phyloP scores from a whole-genome alignment of 306 rosid species.

The Cucumis hystrix region DNA sequence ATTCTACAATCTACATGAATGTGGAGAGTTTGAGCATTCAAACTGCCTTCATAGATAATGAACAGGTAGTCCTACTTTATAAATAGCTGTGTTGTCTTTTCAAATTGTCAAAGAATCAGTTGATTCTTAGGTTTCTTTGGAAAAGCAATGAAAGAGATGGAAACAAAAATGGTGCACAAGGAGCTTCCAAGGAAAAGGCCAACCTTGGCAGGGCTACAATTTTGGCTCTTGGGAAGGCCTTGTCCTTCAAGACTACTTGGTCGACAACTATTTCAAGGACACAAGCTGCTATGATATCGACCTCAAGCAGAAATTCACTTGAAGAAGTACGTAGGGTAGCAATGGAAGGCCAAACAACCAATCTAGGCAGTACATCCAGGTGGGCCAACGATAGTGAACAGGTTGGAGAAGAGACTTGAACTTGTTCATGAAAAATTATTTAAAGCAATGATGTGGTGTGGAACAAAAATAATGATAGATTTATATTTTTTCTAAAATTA shows the following conservation, averaged over 20 bases:
- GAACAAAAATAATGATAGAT: no score
- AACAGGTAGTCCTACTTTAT: slow-evolving; percentile 15
- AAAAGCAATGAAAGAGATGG: slow-evolving; percentile 30
- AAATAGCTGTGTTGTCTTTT: slow-evolving; percentile 2
- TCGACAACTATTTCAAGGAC: slow-evolving; percentile 76
- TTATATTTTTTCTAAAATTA: no score
- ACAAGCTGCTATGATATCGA: slow-evolving; percentile 75
- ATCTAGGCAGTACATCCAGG: slow-evolving; percentile 95
- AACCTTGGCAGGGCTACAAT: slow-evolving; percentile 56
- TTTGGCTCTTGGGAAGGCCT: slow-evolving; percentile 86
- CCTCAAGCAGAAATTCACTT: slow-evolving; percentile 66
- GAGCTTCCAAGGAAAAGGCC: slow-evolving; percentile 23
- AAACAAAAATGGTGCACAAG: slow-evolving; percentile 17
- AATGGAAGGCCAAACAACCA: slow-evolving; percentile 54
- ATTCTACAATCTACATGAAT: neutral
- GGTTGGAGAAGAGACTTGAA: slow-evolving; percentile 61
- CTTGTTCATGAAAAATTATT: slow-evolving; percentile 3
- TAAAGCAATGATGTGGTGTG: no score
- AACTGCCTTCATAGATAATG: neutral
- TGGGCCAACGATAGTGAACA: slow-evolving; percentile 76
- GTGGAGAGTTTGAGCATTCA: neutral
- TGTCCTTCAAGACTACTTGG: slow-evolving; percentile 80
- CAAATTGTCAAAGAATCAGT: neutral
- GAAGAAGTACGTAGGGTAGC: slow-evolving; percentile 49
- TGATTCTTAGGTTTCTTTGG: neutral